Percentiles rank a stretch among this genome's conserved stretches.
Conservation (phyloP, 306 rosid species). For the Fragaria nilgerrensis region DNA sequence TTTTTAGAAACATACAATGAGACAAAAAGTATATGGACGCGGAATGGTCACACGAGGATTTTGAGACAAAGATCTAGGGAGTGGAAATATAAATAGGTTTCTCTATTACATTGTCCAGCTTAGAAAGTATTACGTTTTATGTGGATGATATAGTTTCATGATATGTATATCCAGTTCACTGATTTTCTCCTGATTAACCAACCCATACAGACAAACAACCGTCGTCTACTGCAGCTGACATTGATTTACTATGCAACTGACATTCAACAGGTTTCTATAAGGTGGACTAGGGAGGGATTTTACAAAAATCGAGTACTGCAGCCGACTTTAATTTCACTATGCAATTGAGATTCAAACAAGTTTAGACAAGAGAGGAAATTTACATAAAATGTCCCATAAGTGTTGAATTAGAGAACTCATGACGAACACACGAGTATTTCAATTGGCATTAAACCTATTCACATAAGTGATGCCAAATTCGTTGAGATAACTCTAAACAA, state of each 20-base stretch:
- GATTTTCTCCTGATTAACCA: neutral
- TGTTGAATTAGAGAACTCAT: no score
- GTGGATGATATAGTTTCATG: neutral
- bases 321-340: neutral
- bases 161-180: neutral
- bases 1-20: neutral
- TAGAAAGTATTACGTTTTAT: neutral
- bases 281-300: neutral
- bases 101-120: neutral
- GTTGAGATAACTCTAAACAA: neutral
- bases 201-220: neutral
- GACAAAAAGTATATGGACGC: neutral
- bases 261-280: neutral
- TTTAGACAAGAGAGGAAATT: neutral
- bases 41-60: neutral
- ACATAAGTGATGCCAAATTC: neutral
- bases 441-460: neutral
- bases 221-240: neutral
- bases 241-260: no score
- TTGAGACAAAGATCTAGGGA: neutral
- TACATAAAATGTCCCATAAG: neutral
- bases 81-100: neutral
- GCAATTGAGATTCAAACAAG: neutral
- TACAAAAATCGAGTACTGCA: neutral
- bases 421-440: neutral